phyloP scores from a whole-genome alignment of 805 yeast species.

The Spathaspora gorwiae region DNA sequence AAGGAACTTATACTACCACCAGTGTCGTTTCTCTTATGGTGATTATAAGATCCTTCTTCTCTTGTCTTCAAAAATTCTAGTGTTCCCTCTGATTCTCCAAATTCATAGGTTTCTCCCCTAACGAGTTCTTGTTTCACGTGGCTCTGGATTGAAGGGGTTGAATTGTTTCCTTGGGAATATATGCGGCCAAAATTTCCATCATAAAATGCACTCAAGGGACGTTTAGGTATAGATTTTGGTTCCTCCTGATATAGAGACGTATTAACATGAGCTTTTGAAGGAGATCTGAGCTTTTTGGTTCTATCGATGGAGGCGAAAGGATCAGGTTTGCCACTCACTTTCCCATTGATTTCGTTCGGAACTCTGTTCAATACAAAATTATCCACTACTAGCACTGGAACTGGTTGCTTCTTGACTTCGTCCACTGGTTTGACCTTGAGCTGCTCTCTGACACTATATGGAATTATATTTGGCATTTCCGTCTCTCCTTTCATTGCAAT shows the following conservation, averaged over 20 bases:
- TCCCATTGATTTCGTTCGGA: not conserved
- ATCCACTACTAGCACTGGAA: not conserved
- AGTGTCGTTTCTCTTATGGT: constrained; percentile 24
- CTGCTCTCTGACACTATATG: constrained; percentile 28
- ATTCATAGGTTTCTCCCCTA: constrained; percentile 17
- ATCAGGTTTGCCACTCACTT: constrained; percentile 16
- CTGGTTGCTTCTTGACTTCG: not conserved
- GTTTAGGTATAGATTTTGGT: constrained; percentile 4
- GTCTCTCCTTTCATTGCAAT: constrained; percentile 51
- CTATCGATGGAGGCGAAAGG: constrained; percentile 43
- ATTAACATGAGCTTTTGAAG: constrained; percentile 4
- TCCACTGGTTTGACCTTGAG: constrained; percentile 7
- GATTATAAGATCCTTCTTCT: constrained; percentile 16
- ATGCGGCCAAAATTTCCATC: constrained; percentile 3
- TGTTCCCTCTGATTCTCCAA: constrained; percentile 25
- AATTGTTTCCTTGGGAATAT: constrained; percentile 7
- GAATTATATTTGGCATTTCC: constrained; percentile 39
- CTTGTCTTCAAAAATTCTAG: constrained; percentile 33
- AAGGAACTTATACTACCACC: constrained; percentile 37
- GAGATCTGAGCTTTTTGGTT: constrained; percentile 20
- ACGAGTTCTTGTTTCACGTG: constrained; percentile 29
- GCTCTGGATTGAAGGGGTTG: constrained; percentile 23
- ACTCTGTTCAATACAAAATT: not conserved
- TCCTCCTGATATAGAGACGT: not conserved
- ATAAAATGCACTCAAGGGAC: constrained; percentile 8